phyloP scores from a whole-genome alignment of 345 rosid genomes.

The Sapria himalayana region DNA sequence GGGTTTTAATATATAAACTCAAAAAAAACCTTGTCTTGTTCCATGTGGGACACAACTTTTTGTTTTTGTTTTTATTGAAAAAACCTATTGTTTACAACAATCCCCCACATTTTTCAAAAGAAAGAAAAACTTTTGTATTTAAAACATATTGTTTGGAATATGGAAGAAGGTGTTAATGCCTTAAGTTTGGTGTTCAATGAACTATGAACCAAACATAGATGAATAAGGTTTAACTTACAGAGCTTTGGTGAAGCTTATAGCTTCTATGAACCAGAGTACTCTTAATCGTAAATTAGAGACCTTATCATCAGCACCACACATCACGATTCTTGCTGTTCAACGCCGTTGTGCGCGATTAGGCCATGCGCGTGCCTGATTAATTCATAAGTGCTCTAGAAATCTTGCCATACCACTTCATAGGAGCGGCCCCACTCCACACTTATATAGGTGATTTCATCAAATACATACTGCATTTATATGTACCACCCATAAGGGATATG shows the following conservation, averaged over 20 bases:
- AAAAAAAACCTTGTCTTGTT: too few relatives aligned
- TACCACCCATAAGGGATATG: neutral
- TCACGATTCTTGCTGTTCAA: neutral
- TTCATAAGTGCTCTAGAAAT: constrained; percentile 2
- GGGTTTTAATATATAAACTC: too few relatives aligned
- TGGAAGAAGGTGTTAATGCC: too few relatives aligned
- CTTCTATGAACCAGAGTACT: neutral
- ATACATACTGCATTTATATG: neutral
- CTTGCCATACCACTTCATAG: neutral
- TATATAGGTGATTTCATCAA: constrained; percentile 3
- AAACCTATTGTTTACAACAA: too few relatives aligned
- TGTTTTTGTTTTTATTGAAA: too few relatives aligned
- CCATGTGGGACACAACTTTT: too few relatives aligned
- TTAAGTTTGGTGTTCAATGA: neutral
- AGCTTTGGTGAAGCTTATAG: neutral
- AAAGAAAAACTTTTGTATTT: too few relatives aligned
- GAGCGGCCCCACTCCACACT: constrained; percentile 3
- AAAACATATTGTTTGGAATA: too few relatives aligned
- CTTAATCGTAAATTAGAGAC: neutral
- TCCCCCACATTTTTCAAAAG: too few relatives aligned
- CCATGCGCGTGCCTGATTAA: neutral
- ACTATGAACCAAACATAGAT: neutral
- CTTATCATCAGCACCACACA: neutral
- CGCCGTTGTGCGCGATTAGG: too few relatives aligned
- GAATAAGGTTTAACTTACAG: neutral